Conservation (phyloP, 2,329 filamentous ascomycete species). For the Ascochyta koolunga region DNA sequence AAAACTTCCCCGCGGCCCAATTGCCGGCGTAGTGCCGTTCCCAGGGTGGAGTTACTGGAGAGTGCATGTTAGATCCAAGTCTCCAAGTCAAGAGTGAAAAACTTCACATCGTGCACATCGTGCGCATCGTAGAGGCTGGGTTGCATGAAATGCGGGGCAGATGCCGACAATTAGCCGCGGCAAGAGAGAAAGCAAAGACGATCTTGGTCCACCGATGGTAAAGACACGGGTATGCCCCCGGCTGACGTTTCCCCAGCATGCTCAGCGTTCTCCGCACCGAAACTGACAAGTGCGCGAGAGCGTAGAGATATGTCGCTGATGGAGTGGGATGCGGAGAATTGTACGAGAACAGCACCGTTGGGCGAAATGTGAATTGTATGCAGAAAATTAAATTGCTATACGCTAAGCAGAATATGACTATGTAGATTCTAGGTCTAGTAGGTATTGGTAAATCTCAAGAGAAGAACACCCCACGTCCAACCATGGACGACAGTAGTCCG, state of each 20-base stretch:
- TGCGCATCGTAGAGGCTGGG: background rate
- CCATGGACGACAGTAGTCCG: conserved; percentile 4
- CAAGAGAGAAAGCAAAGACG: background rate
- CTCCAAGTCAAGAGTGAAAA: background rate
- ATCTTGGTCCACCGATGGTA: conserved; percentile 1
- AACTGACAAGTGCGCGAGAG: conserved; percentile 2
- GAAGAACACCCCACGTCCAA: background rate
- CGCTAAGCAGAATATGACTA: conserved; percentile 6
- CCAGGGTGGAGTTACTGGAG: too few species aligned
- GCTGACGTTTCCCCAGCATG: background rate
- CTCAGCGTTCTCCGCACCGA: conserved; percentile 1
- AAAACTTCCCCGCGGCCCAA: conserved; percentile 12
- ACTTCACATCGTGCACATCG: background rate
- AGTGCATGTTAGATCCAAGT: conserved; percentile 8
- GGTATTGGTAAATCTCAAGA: conserved; percentile 2
- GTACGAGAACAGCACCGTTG: background rate
- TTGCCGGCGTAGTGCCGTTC: conserved; percentile 6
- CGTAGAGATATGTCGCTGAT: background rate
- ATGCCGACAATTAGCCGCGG: conserved; percentile 3
- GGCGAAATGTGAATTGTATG: background rate
- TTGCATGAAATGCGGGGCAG: conserved; percentile 2
- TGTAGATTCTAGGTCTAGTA: conserved; percentile 7
- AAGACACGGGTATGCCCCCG: background rate
- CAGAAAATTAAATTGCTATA: background rate
- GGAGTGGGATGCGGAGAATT: too few species aligned